Evolutionary conservation across 2,329 filamentous ascomycete species (phyloP), one percentile per base, ranked within the genome.

Genomic region (Paecilomyces sp.): DNA sequence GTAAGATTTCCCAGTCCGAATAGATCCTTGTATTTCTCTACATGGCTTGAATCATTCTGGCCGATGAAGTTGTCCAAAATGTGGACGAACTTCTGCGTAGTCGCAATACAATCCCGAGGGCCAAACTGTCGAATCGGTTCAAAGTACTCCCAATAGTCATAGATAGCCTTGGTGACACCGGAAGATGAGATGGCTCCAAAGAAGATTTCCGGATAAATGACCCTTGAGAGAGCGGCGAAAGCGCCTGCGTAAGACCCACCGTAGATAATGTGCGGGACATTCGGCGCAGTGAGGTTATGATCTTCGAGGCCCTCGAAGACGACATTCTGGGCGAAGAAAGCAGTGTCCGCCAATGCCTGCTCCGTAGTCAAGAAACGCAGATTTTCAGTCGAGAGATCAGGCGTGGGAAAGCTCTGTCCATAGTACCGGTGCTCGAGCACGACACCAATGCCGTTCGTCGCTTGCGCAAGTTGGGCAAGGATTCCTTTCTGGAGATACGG

Each of bases 371-470:
- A 77, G 78, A 94, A 96, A 2, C 91, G 87, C 63, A 95, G 76
- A 66, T 84, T 92, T 69, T 89, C 77, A 0, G 85, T 87, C 0
- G 82, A 82, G 22, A 93, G 79, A 67, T 92, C 82, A 0, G 80
- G 72, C 0, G 84, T 83, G 0, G 91, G 90, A 58, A 88, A 86
- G 70, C 89, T 92, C 12, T 80, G 81, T 59, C 91, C 91, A 69
- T 96, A 96, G 79, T 95, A 96, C 31, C 91, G 85, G 69, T 96
- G 91, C 76, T 96, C 91, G 2, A 96, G 82, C 54, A 96, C 83
- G 2, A 96, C 88, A 2, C 87, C 90, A 28, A 96, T 76, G 1
- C 91, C 91, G 59, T 86, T 78, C 0, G 88, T 90, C 0, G 88
- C 88, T 65, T 87, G 78, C 3, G 88, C 83, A 18, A 96, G 79